Evolutionary conservation across 2,329 filamentous ascomycete species (phyloP), one percentile per base, ranked within the genome.

Genomic region (Neoascochyta sp.): DNA sequence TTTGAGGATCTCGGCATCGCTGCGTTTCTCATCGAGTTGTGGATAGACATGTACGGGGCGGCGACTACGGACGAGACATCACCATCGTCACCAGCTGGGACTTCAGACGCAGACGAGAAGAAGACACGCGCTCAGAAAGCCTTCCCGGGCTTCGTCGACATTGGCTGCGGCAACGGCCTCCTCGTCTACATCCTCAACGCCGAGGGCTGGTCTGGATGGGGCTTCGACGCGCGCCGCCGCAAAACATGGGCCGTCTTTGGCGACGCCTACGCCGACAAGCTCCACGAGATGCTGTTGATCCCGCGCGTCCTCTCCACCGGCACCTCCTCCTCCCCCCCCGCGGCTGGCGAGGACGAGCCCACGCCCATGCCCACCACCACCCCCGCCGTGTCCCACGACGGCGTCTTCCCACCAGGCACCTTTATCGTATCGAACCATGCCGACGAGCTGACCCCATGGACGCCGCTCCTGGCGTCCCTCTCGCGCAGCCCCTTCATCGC

Each of bases 351-450:
- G 15, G 13, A 32, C 4, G 20, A 25, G 14, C 16, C 19, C 4
- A 8, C 11, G 14, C 27, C 26, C 10, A 13, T 11, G 11, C 7
- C 16, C 10, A 7, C 20, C 18, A 19, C 24, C 21, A 15, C 33
- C n/a, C 44, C 46, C 12, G 36, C 33, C 2, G 63, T 39, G 10
- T 38, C 41, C 3, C 73, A 76, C 45, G 56, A 69, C 40, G 92
- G 90, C 19, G 53, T 71, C 7, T 95, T 96, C 52, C 71, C 78
- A 0, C 58, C 63, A 10, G 78, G 79, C 16, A 93, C 87, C 0
- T 98, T 98, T 62, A 87, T 98, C 50, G 83, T 98, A 42, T 94
- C 88, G 27, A 98, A 98, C 56, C 92, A 98, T 60, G 90, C 90
- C 8, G 92, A 98, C 57, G 89, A 98, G 65, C 74, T 98, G 9